Percentiles rank a stretch among this genome's conserved stretches.
Conservation (phyloP, 345 rosid genomes). For the Syzygium grande region DNA sequence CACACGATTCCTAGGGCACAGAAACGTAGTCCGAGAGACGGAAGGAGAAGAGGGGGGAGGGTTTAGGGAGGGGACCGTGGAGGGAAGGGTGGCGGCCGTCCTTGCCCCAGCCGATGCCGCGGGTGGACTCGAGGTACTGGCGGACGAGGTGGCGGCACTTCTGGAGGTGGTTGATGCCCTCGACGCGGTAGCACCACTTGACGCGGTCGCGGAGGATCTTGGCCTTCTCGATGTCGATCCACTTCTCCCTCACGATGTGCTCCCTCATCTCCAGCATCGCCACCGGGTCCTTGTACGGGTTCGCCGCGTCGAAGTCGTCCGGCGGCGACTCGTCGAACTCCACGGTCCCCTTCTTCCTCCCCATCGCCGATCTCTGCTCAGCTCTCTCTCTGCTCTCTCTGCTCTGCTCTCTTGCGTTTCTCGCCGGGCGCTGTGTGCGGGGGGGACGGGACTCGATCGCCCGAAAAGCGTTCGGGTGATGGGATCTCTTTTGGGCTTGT, state of each 20-base stretch:
- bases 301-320: slow-evolving; percentile 77
- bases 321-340: slow-evolving; percentile 99
- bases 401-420: neutral
- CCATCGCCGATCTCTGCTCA: slow-evolving; percentile 36
- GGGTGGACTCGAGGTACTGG: slow-evolving; percentile 92
- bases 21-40: neutral
- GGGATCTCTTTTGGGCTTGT: neutral
- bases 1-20: neutral
- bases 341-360: slow-evolving; percentile 75
- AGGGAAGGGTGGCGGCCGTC: slow-evolving; percentile 88
- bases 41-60: neutral
- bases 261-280: slow-evolving; percentile 99
- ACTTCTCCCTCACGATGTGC: slow-evolving; percentile 90
- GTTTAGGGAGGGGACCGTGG: slow-evolving; percentile 44
- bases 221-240: slow-evolving; percentile 98
- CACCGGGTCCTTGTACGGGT: slow-evolving; percentile 97
- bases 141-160: slow-evolving; percentile 92
- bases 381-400: neutral
- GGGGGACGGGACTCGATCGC: neutral
- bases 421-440: neutral
- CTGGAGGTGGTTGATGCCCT: slow-evolving; percentile 95
- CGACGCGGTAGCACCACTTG: slow-evolving; percentile 95
- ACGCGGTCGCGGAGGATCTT: slow-evolving; percentile 89
- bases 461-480: neutral
- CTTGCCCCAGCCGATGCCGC: slow-evolving; percentile 99